These are phyloP conservation scores for Morella rubra DNA, from an alignment of 306 rosid genomes.

Conservation along the genomic window DNA sequence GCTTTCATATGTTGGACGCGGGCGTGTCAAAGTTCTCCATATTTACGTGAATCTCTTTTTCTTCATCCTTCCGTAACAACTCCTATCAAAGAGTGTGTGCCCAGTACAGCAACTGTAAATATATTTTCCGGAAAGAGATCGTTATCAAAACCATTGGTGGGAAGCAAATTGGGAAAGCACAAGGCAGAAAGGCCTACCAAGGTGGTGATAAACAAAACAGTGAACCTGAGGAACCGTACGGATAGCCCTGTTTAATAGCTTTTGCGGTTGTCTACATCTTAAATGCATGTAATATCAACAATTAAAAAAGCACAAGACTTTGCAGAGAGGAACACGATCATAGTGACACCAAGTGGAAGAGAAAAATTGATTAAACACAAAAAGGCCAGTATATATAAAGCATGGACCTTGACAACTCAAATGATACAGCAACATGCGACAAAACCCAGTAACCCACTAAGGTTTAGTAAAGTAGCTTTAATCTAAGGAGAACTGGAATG, in stretches of 20 bases:
- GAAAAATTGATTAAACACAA: background rate
- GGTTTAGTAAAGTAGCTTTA: conserved; percentile 27
- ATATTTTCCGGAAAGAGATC: background rate
- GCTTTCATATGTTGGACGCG: too few relatives aligned
- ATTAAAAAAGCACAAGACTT: background rate
- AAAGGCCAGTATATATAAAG: background rate
- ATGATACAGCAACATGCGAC: background rate
- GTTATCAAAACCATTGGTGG: background rate
- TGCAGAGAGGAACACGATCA: background rate
- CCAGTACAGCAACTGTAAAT: too few relatives aligned
- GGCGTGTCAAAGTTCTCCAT: too few relatives aligned
- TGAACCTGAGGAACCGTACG: background rate
- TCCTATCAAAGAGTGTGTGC: too few relatives aligned
- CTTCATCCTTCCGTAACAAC: too few relatives aligned
- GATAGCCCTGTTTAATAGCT: too few relatives aligned
- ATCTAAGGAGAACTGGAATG: conserved; percentile 33
- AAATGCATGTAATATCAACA: background rate
- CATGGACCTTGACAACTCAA: background rate
- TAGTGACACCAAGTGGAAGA: background rate
- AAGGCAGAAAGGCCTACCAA: conserved; percentile 20
- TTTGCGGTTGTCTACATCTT: too few relatives aligned
- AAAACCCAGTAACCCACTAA: conserved; percentile 26
- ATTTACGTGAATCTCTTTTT: too few relatives aligned
- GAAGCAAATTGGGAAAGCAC: conserved; percentile 1
- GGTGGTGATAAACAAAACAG: conserved; percentile 25